These are phyloP conservation scores for Lasiodiplodia sp. DNA, from an alignment of 2,329 filamentous ascomycete species.

Conservation along the genomic window DNA sequence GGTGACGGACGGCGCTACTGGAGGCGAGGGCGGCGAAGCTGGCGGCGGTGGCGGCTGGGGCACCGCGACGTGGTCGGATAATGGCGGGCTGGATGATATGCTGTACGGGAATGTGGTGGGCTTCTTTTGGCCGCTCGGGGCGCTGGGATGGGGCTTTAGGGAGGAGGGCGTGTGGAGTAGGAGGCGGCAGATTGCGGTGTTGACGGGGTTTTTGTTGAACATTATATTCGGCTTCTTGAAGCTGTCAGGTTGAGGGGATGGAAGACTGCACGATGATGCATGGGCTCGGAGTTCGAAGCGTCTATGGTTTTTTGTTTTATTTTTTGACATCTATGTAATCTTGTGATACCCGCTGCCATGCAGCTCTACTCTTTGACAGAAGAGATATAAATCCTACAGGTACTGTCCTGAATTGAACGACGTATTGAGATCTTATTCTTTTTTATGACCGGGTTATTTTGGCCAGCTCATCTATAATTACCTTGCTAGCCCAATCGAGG, in stretches of 20 bases:
- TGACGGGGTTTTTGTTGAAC: constrained; percentile 83
- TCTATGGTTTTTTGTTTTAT: neutral
- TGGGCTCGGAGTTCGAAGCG: neutral
- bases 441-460: neutral
- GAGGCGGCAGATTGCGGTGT: constrained; percentile 84
- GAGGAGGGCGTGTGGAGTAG: constrained; percentile 89
- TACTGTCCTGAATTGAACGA: neutral
- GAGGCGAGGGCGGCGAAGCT: constrained; percentile 44
- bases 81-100: constrained; percentile 80
- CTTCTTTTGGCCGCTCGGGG: constrained; percentile 93
- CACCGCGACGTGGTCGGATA: constrained; percentile 61
- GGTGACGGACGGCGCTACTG: constrained; percentile 41
- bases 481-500: constrained; percentile 25
- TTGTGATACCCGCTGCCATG: constrained; percentile 26
- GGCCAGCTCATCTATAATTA: constrained; percentile 9
- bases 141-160: constrained; percentile 81
- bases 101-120: constrained; percentile 88
- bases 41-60: constrained; percentile 54
- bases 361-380: constrained; percentile 19
- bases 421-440: neutral
- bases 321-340: neutral
- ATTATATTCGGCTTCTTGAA: constrained; percentile 75
- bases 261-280: neutral
- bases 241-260: constrained; percentile 21
- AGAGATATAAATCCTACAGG: neutral